phyloP scores from a whole-genome alignment of 2,329 filamentous ascomycete species.

The Blumeriella jaapii region DNA sequence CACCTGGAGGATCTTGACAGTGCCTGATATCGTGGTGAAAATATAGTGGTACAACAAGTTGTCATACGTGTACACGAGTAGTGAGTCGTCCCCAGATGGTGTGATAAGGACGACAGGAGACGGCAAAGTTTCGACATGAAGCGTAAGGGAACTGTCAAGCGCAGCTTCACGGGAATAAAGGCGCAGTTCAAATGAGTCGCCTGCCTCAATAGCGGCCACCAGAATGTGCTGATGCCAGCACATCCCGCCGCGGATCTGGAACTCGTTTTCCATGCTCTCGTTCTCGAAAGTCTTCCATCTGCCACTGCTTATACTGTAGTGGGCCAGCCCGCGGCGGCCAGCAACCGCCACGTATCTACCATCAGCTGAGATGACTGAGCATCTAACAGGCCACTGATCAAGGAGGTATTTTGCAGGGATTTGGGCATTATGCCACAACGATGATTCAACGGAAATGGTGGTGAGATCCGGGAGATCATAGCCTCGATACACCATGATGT shows the following conservation, averaged over 20 bases:
- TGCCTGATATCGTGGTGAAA: constrained; percentile 58
- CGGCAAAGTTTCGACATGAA: constrained; percentile 68
- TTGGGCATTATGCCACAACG: constrained; percentile 88
- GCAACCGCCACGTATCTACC: constrained; percentile 93
- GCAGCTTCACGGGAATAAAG: constrained; percentile 80
- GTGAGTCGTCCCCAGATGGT: constrained; percentile 81
- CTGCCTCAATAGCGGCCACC: constrained; percentile 83
- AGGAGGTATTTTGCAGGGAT: constrained; percentile 76
- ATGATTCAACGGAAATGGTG: constrained; percentile 82
- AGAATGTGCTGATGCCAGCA: constrained; percentile 97
- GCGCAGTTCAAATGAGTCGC: constrained; percentile 73
- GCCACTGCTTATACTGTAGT: constrained; percentile 90
- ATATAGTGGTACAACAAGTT: constrained; percentile 94
- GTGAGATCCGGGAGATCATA: constrained; percentile 86
- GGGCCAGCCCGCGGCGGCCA: constrained; percentile 80
- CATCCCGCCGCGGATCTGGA: constrained; percentile 89
- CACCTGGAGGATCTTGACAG: constrained; percentile 76
- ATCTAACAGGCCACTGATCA: constrained; percentile 87
- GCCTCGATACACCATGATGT: constrained; percentile 84
- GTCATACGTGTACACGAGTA: constrained; percentile 94
- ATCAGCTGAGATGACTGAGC: constrained; percentile 78
- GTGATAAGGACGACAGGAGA: constrained; percentile 85
- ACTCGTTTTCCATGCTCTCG: constrained; percentile 72
- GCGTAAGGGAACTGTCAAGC: constrained; percentile 59
- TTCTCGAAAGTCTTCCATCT: constrained; percentile 93